These are phyloP conservation scores for Euptelea pleiosperma DNA, from an alignment of 164 flowering plant genomes.

Conservation along the genomic window DNA sequence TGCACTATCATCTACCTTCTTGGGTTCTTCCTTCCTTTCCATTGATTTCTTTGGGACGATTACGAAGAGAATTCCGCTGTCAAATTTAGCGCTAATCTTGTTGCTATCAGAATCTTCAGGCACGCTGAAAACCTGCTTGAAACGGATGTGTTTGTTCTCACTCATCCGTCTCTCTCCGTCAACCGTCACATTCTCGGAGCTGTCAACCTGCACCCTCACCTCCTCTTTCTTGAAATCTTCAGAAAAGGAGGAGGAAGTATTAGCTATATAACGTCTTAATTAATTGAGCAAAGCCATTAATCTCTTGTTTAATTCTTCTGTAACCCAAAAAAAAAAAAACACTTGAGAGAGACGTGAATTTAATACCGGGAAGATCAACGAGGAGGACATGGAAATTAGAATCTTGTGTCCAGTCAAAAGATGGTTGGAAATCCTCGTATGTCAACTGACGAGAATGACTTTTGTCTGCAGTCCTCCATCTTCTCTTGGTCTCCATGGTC, in stretches of 20 bases:
- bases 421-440: slow-evolving; percentile 27
- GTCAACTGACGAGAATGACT: background rate
- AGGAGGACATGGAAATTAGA: slow-evolving; percentile 23
- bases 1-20: background rate
- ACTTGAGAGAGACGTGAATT: too few species aligned
- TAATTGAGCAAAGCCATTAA: too few species aligned
- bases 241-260: too few species aligned
- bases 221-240: slow-evolving; percentile 38
- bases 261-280: too few species aligned
- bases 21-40: slow-evolving; percentile 13
- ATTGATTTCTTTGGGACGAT: slow-evolving; percentile 40
- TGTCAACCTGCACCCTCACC: slow-evolving; percentile 28
- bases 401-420: slow-evolving; percentile 26
- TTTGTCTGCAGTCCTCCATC: background rate
- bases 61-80: slow-evolving; percentile 37
- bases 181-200: slow-evolving; percentile 19
- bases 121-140: slow-evolving; percentile 22
- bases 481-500: slow-evolving; percentile 11
- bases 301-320: too few species aligned
- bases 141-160: slow-evolving; percentile 19
- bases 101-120: slow-evolving; percentile 39
- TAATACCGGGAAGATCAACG: slow-evolving; percentile 31
- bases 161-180: slow-evolving; percentile 23
- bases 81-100: slow-evolving; percentile 37
- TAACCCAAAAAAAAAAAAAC: too few species aligned